These are phyloP conservation scores for Paracoccidioides lutzii DNA, from an alignment of 2,329 filamentous ascomycete genomes.

Conservation along the genomic window DNA sequence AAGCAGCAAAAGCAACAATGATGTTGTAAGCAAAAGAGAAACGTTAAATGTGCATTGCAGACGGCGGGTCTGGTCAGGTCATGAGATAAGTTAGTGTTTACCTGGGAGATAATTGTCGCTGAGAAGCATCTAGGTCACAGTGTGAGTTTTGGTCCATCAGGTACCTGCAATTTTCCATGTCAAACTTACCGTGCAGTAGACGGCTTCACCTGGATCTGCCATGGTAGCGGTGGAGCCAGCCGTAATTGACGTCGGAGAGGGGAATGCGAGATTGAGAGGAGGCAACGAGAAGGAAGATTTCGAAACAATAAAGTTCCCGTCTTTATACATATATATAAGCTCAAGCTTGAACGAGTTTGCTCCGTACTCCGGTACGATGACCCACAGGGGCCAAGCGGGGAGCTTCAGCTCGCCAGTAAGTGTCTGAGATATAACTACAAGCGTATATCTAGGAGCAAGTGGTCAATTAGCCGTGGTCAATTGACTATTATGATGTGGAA, in stretches of 20 bases:
- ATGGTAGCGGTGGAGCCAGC: slow-evolving; percentile 16
- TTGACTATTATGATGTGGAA: neutral
- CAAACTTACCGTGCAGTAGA: slow-evolving; percentile 50
- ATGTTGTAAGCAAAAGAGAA: neutral
- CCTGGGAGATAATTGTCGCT: slow-evolving; percentile 89
- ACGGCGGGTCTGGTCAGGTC: slow-evolving; percentile 2
- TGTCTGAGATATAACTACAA: neutral
- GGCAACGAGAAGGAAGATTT: neutral
- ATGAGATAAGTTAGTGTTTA: slow-evolving; percentile 31
- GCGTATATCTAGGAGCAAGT: no score
- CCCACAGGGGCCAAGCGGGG: neutral
- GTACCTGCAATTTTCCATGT: neutral
- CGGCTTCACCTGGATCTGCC: slow-evolving; percentile 39
- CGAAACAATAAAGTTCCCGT: neutral
- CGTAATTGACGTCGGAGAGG: neutral
- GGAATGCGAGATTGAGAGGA: neutral
- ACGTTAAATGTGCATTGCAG: slow-evolving; percentile 8
- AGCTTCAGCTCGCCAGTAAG: neutral
- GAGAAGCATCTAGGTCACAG: slow-evolving; percentile 58
- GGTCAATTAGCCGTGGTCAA: no score
- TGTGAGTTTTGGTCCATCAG: slow-evolving; percentile 1
- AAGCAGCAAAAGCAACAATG: slow-evolving; percentile 5
- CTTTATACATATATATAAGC: neutral
- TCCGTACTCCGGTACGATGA: neutral
- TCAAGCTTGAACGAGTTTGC: neutral